Base-by-base conservation (phyloP, 2,329 filamentous ascomycete species). In the Didymella keratinophila region DNA sequence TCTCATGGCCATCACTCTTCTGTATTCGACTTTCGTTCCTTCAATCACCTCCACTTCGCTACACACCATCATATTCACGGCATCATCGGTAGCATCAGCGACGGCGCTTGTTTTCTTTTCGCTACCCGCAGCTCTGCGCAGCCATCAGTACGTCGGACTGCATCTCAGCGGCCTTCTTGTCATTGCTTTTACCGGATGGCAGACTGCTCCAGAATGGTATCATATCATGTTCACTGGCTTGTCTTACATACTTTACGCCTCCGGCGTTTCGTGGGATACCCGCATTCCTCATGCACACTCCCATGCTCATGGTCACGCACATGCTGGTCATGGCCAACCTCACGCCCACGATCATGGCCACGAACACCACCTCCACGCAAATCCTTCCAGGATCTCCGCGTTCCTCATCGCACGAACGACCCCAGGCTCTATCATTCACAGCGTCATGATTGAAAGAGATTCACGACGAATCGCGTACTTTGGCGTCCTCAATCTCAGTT, bases 381-480 rank as follows among this genome's bases (percentile, higher is more conserved):
- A 83, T 45, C 83, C 86, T 39, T 96, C 92, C 0, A 81, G 79
- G 45, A 81, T 96, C 37, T 96, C 94, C 0, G 85, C 83, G 14
- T 84, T 89, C 54, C 76, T 98, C 3, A 81, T 98, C n/a, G 83
- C 84, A 0, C 83, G 86, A 53, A 89, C 88, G 11, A 84, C 89
- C 47, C 82, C 83, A 25, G 92, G 89, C 74, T 93, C 94, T 0
- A 83, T 98, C 32, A 71, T 97, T 18, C 88, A 97, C 72, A 89
- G 92, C 52, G 92, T 99, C 58, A 79, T 99, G 69, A 87, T 89
- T 14, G 94, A 98, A 71, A 93, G 92, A 70, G 94, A 99, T 75
- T 98, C 94, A 16, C 86, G 95, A 58, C 87, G 94, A 43, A 98
- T 99, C 63, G 96, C 97, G 67, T 99, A 99, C 78, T 99, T 98